Base-by-base conservation (phyloP, 108 stramenopile species). In the Pseudonitzschia multiseries region DNA sequence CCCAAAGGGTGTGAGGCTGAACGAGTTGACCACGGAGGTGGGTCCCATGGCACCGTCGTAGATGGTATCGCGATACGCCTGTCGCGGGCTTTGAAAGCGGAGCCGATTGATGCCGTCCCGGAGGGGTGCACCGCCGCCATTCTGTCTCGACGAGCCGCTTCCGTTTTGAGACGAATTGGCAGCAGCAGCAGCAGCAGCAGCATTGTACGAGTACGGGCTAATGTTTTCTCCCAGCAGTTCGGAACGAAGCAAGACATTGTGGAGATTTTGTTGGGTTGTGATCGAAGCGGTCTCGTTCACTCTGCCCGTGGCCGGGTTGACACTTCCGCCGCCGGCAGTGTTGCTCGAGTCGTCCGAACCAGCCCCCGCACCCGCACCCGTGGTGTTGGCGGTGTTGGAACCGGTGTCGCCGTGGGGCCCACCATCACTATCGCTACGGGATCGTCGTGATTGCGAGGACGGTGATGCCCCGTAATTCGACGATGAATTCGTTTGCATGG, bases 151-250 rank as follows among this genome's bases (percentile, higher is more conserved):
- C 8, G 36, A 20, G 36, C 36, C 36, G 36, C 36, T 6, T 2
- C 36, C 36, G 4, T 36, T 2, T 36, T 36, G 36, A 6, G 36
- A 36, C 4, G 41, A 44, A 21, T 50, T 10, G 21, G 20, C 13
- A 20, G 57, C 46, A 52, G 56, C 57, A 27, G 27, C 54, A 12
- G 24, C 28, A 42, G 42, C 42, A 10, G 42, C 42, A 10, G 46
- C 46, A 48, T 14, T 18, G 46, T 48, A 48, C 9, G 74, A 42
- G 52, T 86, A 79, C 3, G 89, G 82, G 75, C 85, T 85, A 21
- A 92, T 69, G 69, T 92, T 94, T 76, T 91, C 90, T n/a, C 90
- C 89, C 50, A 95, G 68, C 56, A 95, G 69, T 75, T 95, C 93
- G n/a, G 88, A 88, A 0, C 93, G 86, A 5, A 95, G 72, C 33